Conservation (phyloP, 2,329 filamentous ascomycete genomes). For the Microsporum canis region DNA sequence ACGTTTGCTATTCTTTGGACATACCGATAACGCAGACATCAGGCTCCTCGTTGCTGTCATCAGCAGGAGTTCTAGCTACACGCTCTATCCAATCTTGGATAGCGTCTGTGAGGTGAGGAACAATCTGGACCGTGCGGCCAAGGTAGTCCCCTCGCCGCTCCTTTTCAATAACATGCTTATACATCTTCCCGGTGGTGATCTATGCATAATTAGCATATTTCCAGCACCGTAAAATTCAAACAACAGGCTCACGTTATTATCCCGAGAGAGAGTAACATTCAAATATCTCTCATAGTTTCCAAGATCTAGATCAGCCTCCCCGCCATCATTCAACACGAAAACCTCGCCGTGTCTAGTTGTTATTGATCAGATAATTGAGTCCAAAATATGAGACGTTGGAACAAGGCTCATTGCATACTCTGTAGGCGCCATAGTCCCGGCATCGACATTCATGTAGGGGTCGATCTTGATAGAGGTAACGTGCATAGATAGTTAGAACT, state of each 20-base stretch:
- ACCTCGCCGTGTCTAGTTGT: slow-evolving; percentile 64
- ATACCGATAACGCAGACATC: slow-evolving; percentile 75
- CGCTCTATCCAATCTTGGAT: slow-evolving; percentile 87
- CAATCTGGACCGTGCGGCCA: slow-evolving; percentile 78
- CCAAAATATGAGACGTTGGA: not conserved
- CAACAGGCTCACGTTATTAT: slow-evolving; percentile 54
- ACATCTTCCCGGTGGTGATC: slow-evolving; percentile 95
- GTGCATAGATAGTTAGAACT: slow-evolving; percentile 29
- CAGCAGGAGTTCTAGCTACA: slow-evolving; percentile 74
- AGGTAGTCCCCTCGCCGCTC: slow-evolving; percentile 67
- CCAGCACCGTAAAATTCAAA: not conserved
- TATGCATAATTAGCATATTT: not conserved
- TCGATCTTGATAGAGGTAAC: slow-evolving; percentile 60
- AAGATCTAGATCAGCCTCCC: slow-evolving; percentile 63
- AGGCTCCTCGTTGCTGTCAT: slow-evolving; percentile 68
- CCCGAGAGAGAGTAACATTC: slow-evolving; percentile 65
- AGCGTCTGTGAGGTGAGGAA: slow-evolving; percentile 62
- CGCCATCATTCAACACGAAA: slow-evolving; percentile 76
- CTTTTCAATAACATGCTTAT: slow-evolving; percentile 72
- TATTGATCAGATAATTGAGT: not conserved
- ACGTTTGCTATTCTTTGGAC: slow-evolving; percentile 26
- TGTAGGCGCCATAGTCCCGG: slow-evolving; percentile 58
- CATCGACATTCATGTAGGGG: slow-evolving; percentile 65
- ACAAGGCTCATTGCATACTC: slow-evolving; percentile 35
- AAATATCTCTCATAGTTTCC: slow-evolving; percentile 75